A percentile compares a stretch with the other conserved stretches of the same genome.
phyloP scores from a whole-genome alignment of 2,329 filamentous ascomycete species.

The Neonectria ditissima region DNA sequence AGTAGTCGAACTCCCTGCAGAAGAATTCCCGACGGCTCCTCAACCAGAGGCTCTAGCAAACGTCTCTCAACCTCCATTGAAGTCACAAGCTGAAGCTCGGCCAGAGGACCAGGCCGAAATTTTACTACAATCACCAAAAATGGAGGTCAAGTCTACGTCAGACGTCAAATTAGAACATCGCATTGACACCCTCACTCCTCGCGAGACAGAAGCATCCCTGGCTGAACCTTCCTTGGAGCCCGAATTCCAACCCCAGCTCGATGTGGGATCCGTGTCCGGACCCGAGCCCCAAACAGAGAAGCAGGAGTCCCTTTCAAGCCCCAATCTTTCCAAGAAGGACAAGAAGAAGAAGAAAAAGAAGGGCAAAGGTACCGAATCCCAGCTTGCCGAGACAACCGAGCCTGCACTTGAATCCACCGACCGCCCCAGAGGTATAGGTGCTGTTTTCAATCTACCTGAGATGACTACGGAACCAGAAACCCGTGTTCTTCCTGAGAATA shows the following conservation, averaged over 20 bases:
- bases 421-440: background rate
- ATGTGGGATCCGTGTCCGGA: background rate
- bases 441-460: background rate
- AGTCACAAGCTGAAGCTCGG: constrained; percentile 1
- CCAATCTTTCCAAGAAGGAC: constrained; percentile 35
- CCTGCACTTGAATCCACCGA: constrained; percentile 4
- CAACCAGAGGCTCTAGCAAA: constrained; percentile 5
- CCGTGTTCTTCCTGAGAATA: background rate
- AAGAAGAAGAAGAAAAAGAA: constrained; percentile 38
- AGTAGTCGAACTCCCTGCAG: background rate
- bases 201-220: constrained; percentile 5
- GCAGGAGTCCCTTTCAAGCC: constrained; percentile 23
- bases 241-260: background rate
- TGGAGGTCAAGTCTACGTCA: background rate
- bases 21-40: background rate
- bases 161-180: constrained; percentile 2
- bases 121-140: background rate
- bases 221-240: background rate
- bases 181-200: constrained; percentile 16
- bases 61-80: background rate
- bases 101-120: background rate
- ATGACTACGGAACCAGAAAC: background rate
- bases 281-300: constrained; percentile 1
- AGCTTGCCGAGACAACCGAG: background rate
- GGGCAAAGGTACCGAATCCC: constrained; percentile 21